phyloP scores from a whole-genome alignment of 345 rosid species.

The Arabis hirsuta region DNA sequence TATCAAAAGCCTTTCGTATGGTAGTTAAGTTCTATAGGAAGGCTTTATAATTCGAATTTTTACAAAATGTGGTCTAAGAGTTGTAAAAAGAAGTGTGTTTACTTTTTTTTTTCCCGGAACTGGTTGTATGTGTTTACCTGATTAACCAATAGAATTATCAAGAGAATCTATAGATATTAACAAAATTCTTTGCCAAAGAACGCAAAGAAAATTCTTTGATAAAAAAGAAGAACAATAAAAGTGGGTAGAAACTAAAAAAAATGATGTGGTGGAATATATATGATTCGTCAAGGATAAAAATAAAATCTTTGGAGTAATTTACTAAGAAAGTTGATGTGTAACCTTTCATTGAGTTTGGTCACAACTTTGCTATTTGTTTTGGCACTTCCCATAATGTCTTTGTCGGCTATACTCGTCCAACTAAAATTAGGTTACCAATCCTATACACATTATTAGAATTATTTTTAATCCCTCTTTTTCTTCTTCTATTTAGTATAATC shows the following conservation, averaged over 20 bases:
- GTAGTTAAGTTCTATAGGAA: not conserved
- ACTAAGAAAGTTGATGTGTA: conserved; percentile 71
- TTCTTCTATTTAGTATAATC: not conserved
- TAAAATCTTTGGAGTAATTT: conserved; percentile 57
- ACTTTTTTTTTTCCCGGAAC: no score
- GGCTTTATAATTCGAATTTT: not conserved
- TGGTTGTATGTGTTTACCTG: no score
- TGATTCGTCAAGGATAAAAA: conserved; percentile 68
- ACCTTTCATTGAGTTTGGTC: conserved; percentile 40
- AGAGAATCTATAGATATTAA: no score
- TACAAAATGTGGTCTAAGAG: conserved; percentile 1
- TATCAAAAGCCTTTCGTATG: not conserved
- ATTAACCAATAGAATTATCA: no score
- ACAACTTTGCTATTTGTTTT: conserved; percentile 34
- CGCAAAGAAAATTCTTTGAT: no score
- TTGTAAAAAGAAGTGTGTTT: not conserved
- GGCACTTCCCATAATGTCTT: conserved; percentile 40
- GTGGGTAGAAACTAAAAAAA: not conserved
- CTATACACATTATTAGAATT: conserved; percentile 6
- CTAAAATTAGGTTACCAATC: conserved; percentile 40
- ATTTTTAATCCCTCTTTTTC: not conserved
- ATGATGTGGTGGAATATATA: conserved; percentile 63
- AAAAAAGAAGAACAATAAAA: conserved; percentile 33
- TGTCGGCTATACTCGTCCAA: conserved; percentile 43
- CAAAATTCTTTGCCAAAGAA: no score